Conservation (phyloP, 2,329 filamentous ascomycete genomes). For the Colletotrichum cuscutae region DNA sequence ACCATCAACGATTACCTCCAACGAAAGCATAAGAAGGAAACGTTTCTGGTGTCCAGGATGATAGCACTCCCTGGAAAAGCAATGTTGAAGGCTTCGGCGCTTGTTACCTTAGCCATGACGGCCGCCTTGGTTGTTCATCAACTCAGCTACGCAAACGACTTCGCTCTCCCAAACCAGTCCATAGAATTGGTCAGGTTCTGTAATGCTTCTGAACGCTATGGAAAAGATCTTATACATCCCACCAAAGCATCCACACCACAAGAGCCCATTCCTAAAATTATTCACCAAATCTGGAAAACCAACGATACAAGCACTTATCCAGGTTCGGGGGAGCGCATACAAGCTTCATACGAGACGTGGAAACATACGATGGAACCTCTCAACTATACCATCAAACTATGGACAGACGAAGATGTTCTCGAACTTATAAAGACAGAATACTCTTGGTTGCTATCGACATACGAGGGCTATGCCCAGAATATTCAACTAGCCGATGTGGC, state of each 20-base stretch:
- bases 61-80: constrained; percentile 1
- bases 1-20: neutral
- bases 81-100: neutral
- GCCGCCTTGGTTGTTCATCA: constrained; percentile 16
- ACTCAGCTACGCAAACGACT: constrained; percentile 18
- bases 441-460: constrained; percentile 38
- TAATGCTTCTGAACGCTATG: neutral
- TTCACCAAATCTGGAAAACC: constrained; percentile 41
- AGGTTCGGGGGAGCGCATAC: neutral
- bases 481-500: constrained; percentile 40
- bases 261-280: constrained; percentile 30
- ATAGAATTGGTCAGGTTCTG: constrained; percentile 8
- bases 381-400: constrained; percentile 39
- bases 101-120: neutral
- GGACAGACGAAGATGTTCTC: constrained; percentile 38
- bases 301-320: constrained; percentile 35
- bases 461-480: constrained; percentile 37
- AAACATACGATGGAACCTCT: constrained; percentile 29
- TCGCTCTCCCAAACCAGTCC: constrained; percentile 6
- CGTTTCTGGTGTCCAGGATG: neutral
- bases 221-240: neutral
- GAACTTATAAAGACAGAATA: constrained; percentile 35
- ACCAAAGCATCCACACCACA: neutral
- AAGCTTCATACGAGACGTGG: constrained; percentile 34
- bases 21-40: neutral